Base-by-base conservation (phyloP, 768 basidiomycete species). In the Clavulina sp. region DNA sequence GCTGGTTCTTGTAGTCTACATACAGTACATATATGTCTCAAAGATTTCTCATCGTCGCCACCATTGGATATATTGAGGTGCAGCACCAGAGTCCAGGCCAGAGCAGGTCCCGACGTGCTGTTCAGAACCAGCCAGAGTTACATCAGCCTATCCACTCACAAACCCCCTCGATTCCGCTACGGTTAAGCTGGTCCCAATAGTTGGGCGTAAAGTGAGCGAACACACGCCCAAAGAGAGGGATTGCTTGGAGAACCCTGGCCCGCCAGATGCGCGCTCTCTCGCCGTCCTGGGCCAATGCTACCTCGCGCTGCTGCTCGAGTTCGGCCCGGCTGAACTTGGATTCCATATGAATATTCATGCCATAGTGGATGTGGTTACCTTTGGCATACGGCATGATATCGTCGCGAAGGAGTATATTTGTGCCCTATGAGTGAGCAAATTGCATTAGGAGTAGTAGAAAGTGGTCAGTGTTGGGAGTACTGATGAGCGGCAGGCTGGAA, bases 151-250 rank as follows among this genome's bases (percentile, higher is more conserved):
- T n/a, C n/a, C n/a, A n/a, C n/a, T n/a, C n/a, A n/a, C n/a, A n/a
- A n/a, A n/a, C n/a, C 36, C 21, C 21, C 36, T 21, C 36, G 21
- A 38, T 13, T 13, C 13, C 36, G 36, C 13, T 38, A 21, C 36
- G 36, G 21, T 38, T 38, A 21, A 38, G 36, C 21, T 38, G 36
- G 1, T 38, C 36, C 36, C 36, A 38, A 38, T 38, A 38, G 36
- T 13, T 13, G 13, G 21, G 13, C n/a, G 52, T 31, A 9, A 23
- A 52, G 34, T 50, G 53, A 19, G 53, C 53, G 24, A 44, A 26
- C n/a, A 54, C 2, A n/a, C 53, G 34, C 4, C 53, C 53, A 16
- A 54, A 18, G 28, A 54, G 24, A 36, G 53, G 53, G 26, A 54
- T 52, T n/a, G 43, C 41, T 24, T 54, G 53, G 32, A 54, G 36